A percentile compares a stretch with the other conserved stretches of the same genome.
Evolutionary conservation across 139 green algal species (phyloP).

Genomic region (Closterium sp.): DNA sequence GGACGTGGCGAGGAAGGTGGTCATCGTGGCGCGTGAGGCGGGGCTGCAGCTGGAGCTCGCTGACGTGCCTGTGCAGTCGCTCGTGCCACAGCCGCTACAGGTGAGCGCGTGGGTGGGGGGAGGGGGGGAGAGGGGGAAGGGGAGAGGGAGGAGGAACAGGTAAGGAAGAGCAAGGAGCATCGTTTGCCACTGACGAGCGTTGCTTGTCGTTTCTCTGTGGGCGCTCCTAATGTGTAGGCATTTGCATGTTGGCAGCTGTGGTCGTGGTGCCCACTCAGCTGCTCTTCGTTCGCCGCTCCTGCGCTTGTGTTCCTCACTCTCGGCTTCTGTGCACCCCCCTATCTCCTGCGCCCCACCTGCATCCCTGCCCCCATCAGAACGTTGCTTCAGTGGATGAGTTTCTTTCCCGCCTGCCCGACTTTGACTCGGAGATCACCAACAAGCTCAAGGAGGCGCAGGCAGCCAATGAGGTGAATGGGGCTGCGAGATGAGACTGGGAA

Average conservation of each 20-base stretch:
- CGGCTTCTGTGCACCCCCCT: not conserved
- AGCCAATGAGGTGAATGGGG: not conserved
- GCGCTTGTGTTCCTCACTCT: not conserved
- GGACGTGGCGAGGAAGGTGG: slow-evolving; percentile 90
- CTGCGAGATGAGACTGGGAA: not conserved
- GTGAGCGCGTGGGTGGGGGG: not conserved
- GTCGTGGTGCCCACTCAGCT: no score
- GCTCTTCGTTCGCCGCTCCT: no score
- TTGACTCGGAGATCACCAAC: slow-evolving; percentile 79
- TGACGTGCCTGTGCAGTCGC: slow-evolving; percentile 79
- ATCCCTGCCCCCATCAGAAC: not conserved
- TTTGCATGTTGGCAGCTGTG: no score
- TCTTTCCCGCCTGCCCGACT: slow-evolving; percentile 83
- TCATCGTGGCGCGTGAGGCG: slow-evolving; percentile 84
- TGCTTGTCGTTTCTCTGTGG: no score
- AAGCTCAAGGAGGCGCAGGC: slow-evolving; percentile 60
- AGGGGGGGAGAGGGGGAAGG: not conserved
- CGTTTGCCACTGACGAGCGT: no score
- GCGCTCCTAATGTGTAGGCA: no score
- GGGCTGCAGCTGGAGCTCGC: slow-evolving; percentile 83
- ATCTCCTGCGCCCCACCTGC: not conserved
- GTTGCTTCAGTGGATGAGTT: slow-evolving; percentile 66
- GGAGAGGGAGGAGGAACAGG: no score
- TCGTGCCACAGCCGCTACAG: slow-evolving; percentile 74
- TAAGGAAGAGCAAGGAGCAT: no score